Percentiles rank a stretch among this genome's conserved stretches.
Evolutionary conservation across 1,139 yeast species (phyloP).

Genomic region (Hyphopichia buzzinii): DNA sequence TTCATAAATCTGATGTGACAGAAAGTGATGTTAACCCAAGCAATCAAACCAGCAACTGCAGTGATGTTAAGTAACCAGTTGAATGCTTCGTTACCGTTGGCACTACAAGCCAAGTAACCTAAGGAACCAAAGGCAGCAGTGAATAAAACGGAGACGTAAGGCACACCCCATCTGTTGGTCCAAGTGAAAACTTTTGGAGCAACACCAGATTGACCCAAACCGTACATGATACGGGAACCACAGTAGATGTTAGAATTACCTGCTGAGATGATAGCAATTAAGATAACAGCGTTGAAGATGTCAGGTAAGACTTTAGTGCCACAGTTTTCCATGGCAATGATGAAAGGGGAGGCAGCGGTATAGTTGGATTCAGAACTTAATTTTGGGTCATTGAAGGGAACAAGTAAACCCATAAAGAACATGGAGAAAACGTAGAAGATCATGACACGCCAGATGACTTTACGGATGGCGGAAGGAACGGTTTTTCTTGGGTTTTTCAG

Average conservation of each 20-base stretch:
- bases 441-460: slow-evolving; percentile 77
- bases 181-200: slow-evolving; percentile 57
- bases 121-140: slow-evolving; percentile 63
- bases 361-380: slow-evolving; percentile 23
- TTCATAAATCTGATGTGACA: slow-evolving; percentile 69
- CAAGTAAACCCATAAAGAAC: slow-evolving; percentile 78
- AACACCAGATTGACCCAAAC: slow-evolving; percentile 58
- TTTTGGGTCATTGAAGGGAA: slow-evolving; percentile 70
- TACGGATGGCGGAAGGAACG: slow-evolving; percentile 81
- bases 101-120: slow-evolving; percentile 67
- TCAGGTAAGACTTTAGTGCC: slow-evolving; percentile 70
- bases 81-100: slow-evolving; percentile 68
- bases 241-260: slow-evolving; percentile 80
- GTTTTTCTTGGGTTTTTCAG: slow-evolving; percentile 77
- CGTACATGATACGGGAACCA: slow-evolving; percentile 71
- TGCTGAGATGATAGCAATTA: slow-evolving; percentile 69
- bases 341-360: slow-evolving; percentile 50
- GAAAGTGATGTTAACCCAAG: slow-evolving; percentile 68
- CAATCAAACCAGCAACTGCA: slow-evolving; percentile 71
- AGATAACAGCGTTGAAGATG: slow-evolving; percentile 73
- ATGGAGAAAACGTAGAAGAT: slow-evolving; percentile 78
- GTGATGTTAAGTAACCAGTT: slow-evolving; percentile 81
- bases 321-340: slow-evolving; percentile 60
- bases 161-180: slow-evolving; percentile 66
- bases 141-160: slow-evolving; percentile 54